Evolutionary conservation across 257 asterid species (phyloP).

Genomic region (Petrea volubilis): DNA sequence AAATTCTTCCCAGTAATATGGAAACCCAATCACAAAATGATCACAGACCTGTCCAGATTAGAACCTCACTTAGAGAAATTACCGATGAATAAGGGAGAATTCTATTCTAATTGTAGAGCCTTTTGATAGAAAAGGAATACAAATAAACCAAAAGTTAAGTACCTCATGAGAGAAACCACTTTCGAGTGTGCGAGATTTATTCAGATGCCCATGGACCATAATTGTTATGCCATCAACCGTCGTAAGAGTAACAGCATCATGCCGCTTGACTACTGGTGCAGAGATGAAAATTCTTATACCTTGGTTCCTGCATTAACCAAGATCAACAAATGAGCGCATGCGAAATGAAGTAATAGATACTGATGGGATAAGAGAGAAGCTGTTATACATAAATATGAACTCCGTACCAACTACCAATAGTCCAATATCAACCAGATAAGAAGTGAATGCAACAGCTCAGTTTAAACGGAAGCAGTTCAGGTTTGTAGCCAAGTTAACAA

Average conservation of each 20-base stretch:
- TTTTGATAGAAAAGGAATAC: neutral
- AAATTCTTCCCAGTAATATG: conserved; percentile 71
- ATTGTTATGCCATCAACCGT: conserved; percentile 64
- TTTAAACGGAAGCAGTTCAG: neutral
- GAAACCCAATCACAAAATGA: conserved; percentile 67
- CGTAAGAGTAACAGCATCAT: conserved; percentile 54
- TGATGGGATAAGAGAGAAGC: neutral
- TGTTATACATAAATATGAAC: neutral
- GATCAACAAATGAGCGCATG: conserved; percentile 7
- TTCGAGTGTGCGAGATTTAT: conserved; percentile 47
- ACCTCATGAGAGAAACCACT: conserved; percentile 74
- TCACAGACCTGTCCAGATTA: conserved; percentile 44
- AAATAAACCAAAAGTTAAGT: conserved; percentile 6
- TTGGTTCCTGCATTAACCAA: conserved; percentile 41
- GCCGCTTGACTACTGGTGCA: conserved; percentile 55
- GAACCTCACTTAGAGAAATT: neutral
- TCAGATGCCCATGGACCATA: conserved; percentile 52
- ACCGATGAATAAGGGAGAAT: neutral
- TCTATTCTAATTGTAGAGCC: neutral
- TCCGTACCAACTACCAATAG: neutral
- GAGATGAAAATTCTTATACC: conserved; percentile 53
- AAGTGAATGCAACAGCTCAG: conserved; percentile 5
- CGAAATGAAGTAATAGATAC: conserved; percentile 6
- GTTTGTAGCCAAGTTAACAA: neutral
- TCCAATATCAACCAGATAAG: conserved; percentile 3